Base-by-base conservation (phyloP, 352 stramenopile genomes). In the Phytophthora syringae region DNA sequence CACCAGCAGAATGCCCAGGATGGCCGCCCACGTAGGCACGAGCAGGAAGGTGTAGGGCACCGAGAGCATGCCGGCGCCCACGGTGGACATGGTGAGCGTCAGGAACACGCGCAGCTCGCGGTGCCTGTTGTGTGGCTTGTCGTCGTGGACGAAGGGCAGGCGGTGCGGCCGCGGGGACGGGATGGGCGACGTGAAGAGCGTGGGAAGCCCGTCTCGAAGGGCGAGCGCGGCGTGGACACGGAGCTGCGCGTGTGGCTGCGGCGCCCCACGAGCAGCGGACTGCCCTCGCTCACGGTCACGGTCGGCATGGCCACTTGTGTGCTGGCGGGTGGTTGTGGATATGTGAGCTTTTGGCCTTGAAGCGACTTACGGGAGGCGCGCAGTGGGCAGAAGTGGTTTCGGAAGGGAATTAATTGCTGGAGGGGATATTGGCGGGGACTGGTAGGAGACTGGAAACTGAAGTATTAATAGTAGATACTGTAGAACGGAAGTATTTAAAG, bases 21-120 rank as follows among this genome's bases (percentile, higher is more conserved):
- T 30, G 7, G 82, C 81, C 6, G 66, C 42, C 66, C 72, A 80
- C 15, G 72, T 71, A 0, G 82, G 71, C 28, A 84, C 64, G 15
- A 87, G 55, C 22, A 88, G 45, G 52, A 93, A 93, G 32, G 82
- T 89, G 69, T 88, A 93, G 15, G 85, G 82, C 47, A 93, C 67
- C 0, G 77, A 82, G 13, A 93, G 69, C 80, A 92, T 83, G 18
- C 85, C 85, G 15, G 80, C 82, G 37, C 85, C 85, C 22, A 92
- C 80, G 20, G 87, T 86, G 40, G 82, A 91, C 78, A 92, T 89
- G 64, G 90, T 83, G 60, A 93, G 76, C 52, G 79, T 90, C 21
- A 90, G 68, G 63, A 92, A 89, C n/a, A 92, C 83, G 67, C 85
- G 77, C 56, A 89, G 64, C 18, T 85, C 67, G 22, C 77, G 77